Conservation (phyloP, 345 rosid species). For the Durio zibethinus region DNA sequence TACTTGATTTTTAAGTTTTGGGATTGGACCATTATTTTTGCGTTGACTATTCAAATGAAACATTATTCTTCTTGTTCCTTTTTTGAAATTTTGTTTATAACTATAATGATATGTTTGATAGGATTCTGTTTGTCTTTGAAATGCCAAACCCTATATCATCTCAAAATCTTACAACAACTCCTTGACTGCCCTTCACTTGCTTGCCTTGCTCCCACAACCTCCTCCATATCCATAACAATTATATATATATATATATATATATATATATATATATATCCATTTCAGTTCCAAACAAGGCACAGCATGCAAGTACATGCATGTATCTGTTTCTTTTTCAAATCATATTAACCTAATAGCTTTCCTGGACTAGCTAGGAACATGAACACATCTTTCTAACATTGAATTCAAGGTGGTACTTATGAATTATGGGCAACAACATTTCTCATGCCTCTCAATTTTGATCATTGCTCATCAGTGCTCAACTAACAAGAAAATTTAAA, state of each 20-base stretch:
- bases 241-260: background rate
- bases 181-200: background rate
- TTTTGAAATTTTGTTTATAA: background rate
- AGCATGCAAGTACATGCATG: background rate
- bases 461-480: background rate
- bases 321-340: background rate
- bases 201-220: conserved; percentile 7
- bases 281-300: background rate
- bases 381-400: background rate
- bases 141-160: conserved; percentile 18
- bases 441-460: background rate
- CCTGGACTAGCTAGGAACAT: too few relatives aligned
- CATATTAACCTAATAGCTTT: background rate
- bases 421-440: background rate
- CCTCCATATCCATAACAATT: background rate
- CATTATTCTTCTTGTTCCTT: background rate
- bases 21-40: too few relatives aligned
- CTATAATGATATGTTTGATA: conserved; percentile 10
- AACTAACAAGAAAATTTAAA: background rate
- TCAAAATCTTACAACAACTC: background rate
- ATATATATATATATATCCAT: background rate
- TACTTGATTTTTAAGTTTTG: too few relatives aligned
- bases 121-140: conserved; percentile 21
- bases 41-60: too few relatives aligned
- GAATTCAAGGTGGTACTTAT: background rate